Evolutionary conservation across 2,329 filamentous ascomycete species (phyloP).

Genomic region (Colletotrichum kahawae): DNA sequence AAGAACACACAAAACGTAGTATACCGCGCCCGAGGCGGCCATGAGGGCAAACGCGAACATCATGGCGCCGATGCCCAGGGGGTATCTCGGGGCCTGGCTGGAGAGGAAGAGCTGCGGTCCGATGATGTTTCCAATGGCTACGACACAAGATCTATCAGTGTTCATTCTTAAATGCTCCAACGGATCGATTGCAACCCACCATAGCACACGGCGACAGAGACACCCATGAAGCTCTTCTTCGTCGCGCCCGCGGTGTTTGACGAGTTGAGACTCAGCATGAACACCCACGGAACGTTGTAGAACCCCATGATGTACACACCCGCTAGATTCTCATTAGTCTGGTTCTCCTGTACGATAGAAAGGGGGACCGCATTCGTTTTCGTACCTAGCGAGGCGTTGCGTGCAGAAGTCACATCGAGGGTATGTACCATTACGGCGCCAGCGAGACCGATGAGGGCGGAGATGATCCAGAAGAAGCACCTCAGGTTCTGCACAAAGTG

Average conservation of each 20-base stretch:
- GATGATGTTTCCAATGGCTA: conserved; percentile 34
- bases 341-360: background rate
- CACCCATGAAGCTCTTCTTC: conserved; percentile 34
- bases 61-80: conserved; percentile 31
- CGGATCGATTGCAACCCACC: background rate
- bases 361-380: background rate
- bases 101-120: conserved; percentile 33
- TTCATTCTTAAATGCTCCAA: background rate
- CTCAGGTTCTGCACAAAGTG: conserved; percentile 32
- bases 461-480: conserved; percentile 33
- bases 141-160: background rate
- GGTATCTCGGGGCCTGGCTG: conserved; percentile 30
- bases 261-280: conserved; percentile 32
- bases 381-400: conserved; percentile 28
- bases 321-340: background rate
- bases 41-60: conserved; percentile 32
- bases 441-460: conserved; percentile 26
- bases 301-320: conserved; percentile 36
- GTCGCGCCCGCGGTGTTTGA: conserved; percentile 34
- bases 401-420: conserved; percentile 16
- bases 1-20: conserved; percentile 25
- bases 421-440: conserved; percentile 31
- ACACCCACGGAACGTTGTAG: conserved; percentile 35
- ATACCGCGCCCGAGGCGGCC: conserved; percentile 23
- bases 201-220: conserved; percentile 33